Evolutionary conservation across 2,329 filamentous ascomycete genomes (phyloP).

Genomic region (Ceratocystis alfenasii): DNA sequence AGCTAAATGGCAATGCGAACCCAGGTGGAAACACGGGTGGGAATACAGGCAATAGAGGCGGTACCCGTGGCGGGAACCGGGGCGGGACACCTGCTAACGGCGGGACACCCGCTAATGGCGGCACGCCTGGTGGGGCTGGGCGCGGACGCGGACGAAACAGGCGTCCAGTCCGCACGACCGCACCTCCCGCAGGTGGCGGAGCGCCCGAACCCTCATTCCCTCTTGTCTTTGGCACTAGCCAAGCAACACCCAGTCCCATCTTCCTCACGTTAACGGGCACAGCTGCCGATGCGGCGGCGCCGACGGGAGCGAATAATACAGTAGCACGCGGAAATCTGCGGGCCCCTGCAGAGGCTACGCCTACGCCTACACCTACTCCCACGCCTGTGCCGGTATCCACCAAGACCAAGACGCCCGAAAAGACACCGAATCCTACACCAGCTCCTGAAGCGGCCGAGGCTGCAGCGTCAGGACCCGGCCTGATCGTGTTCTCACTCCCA

Average conservation of each 20-base stretch:
- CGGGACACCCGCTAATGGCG: not conserved
- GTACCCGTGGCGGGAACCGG: not conserved
- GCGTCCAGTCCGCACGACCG: slow-evolving; percentile 11
- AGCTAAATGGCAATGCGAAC: not conserved
- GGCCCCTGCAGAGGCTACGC: not conserved
- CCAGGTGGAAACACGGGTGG: not conserved
- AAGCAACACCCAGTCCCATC: slow-evolving; percentile 19
- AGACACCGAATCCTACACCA: not conserved
- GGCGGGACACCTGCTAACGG: not conserved
- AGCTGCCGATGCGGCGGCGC: not conserved
- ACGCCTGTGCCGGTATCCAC: not conserved
- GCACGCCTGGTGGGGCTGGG: not conserved
- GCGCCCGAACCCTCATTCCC: not conserved
- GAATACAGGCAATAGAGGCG: not conserved
- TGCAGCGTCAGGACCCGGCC: not conserved
- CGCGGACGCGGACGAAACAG: slow-evolving; percentile 2
- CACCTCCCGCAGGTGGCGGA: slow-evolving; percentile 11
- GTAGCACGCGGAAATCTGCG: not conserved
- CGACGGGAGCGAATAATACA: not conserved
- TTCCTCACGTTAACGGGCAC: slow-evolving; percentile 11
- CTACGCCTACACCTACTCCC: not conserved
- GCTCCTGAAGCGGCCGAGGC: not conserved
- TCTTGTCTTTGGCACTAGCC: slow-evolving; percentile 4
- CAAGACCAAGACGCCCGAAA: not conserved
- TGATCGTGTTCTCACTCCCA: not conserved